Conservation (phyloP, 345 rosid species). For the Sisymbrium irio region DNA sequence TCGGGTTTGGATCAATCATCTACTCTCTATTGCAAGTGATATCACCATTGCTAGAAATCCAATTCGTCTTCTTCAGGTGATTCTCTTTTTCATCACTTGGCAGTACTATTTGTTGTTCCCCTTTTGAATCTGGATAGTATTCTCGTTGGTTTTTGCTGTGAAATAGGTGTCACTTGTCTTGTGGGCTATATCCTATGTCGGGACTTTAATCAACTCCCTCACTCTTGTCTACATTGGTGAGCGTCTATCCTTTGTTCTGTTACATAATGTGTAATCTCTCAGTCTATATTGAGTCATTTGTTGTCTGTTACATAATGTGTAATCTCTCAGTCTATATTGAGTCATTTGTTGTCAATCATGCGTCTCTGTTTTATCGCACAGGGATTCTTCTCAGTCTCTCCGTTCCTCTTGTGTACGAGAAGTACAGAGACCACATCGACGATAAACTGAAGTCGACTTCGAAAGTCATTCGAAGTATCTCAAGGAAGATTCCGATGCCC, state of each 20-base stretch:
- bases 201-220: constrained; percentile 70
- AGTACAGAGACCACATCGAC: constrained; percentile 65
- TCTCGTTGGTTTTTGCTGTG: not conserved
- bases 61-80: constrained; percentile 65
- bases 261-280: not conserved
- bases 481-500: constrained; percentile 51
- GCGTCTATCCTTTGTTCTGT: constrained; percentile 9
- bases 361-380: constrained; percentile 32
- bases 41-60: constrained; percentile 65
- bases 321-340: not conserved
- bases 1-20: constrained; percentile 52
- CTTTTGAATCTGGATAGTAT: not conserved
- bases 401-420: constrained; percentile 66
- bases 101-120: not conserved
- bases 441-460: constrained; percentile 51
- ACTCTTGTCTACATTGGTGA: constrained; percentile 80
- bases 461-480: constrained; percentile 42
- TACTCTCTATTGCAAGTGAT: constrained; percentile 62
- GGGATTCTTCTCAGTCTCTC: constrained; percentile 72
- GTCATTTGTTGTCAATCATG: not conserved
- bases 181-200: constrained; percentile 60
- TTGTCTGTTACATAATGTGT: not conserved
- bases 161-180: constrained; percentile 59
- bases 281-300: not conserved
- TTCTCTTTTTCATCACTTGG: not conserved